Percentiles rank a stretch among this genome's conserved stretches.
Conservation (phyloP, 225 moss, liverwort and hornwort species). For the Thuidium tamariscinum region DNA sequence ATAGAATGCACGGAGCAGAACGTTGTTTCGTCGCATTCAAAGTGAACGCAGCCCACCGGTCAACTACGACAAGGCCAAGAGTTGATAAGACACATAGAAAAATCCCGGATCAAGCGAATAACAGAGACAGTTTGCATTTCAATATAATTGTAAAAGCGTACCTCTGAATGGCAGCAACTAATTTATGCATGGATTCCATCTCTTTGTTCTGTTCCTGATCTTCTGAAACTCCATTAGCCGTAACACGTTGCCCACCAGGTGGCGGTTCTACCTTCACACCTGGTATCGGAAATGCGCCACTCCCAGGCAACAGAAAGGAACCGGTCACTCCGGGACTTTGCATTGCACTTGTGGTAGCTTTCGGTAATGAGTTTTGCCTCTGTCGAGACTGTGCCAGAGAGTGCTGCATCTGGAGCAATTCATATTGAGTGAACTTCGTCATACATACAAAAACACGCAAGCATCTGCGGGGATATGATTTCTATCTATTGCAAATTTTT, state of each 20-base stretch:
- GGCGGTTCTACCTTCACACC: conserved; percentile 60
- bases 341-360: conserved; percentile 34
- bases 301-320: conserved; percentile 55
- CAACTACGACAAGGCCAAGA: background rate
- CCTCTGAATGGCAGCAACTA: conserved; percentile 66
- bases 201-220: conserved; percentile 44
- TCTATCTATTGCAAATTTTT: background rate
- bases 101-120: background rate
- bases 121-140: background rate
- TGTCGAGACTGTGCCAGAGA: conserved; percentile 39
- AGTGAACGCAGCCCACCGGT: background rate
- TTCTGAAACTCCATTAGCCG: conserved; percentile 14
- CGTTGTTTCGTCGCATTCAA: background rate
- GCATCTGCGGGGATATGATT: background rate
- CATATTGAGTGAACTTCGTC: conserved; percentile 3
- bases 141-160: background rate
- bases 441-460: background rate
- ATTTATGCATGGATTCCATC: conserved; percentile 24
- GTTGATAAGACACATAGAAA: background rate
- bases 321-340: conserved; percentile 49
- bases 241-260: conserved; percentile 26
- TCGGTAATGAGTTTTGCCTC: conserved; percentile 55
- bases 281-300: conserved; percentile 42
- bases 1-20: background rate
- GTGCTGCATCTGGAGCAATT: conserved; percentile 34